Conservation (phyloP, 441 rosid genomes). For the Erodium texanum region DNA sequence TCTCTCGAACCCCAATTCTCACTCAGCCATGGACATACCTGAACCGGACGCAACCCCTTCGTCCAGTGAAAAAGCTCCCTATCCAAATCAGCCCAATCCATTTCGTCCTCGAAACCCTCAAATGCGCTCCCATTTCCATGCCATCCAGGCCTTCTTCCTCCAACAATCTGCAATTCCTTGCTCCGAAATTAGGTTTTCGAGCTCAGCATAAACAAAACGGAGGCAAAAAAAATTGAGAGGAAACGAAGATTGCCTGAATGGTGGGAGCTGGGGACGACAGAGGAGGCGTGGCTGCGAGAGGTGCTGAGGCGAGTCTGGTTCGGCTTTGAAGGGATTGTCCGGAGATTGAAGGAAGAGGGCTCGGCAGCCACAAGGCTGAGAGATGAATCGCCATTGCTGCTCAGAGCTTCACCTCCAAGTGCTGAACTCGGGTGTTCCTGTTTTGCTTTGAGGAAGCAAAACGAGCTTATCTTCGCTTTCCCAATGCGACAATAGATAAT, state of each 20-base stretch:
- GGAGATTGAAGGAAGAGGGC: conserved; percentile 11
- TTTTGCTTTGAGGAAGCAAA: too few species aligned
- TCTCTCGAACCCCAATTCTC: not conserved
- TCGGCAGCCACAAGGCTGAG: conserved; percentile 27
- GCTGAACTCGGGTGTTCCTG: too few species aligned
- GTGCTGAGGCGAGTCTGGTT: conserved; percentile 16
- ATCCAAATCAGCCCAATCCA: conserved; percentile 66
- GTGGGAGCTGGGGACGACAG: conserved; percentile 37
- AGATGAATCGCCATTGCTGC: conserved; percentile 29
- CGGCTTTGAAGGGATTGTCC: conserved; percentile 23
- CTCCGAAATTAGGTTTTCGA: not conserved
- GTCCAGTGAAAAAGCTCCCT: conserved; percentile 72
- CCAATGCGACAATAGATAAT: too few species aligned
- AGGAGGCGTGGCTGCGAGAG: conserved; percentile 34
- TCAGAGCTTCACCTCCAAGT: not conserved
- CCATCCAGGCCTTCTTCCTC: conserved; percentile 42
- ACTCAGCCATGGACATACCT: conserved; percentile 31
- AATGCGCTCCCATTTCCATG: conserved; percentile 24
- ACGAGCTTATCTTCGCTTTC: too few species aligned
- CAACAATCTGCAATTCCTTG: conserved; percentile 42
- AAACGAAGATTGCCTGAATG: conserved; percentile 42
- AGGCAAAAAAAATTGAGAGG: not conserved
- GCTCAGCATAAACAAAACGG: not conserved
- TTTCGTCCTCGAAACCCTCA: conserved; percentile 30
- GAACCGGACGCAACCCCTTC: conserved; percentile 63